Evolutionary conservation across 176 grass and related monocot genomes (phyloP).

Genomic region (Pontederia paniculata): DNA sequence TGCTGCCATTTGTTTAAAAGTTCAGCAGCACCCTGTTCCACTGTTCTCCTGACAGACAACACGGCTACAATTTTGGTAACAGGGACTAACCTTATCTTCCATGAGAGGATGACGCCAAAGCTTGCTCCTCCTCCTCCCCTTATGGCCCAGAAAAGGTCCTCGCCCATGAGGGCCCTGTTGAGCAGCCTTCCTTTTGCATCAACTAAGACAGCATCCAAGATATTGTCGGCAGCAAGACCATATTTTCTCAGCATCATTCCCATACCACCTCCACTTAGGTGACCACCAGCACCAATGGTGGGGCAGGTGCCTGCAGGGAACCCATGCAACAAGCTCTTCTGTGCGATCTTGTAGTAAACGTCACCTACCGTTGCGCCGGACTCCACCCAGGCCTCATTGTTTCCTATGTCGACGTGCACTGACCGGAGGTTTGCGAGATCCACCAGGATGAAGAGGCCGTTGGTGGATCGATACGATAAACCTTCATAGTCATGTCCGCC

Average conservation of each 20-base stretch:
- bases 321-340: constrained; percentile 15
- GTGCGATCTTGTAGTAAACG: constrained; percentile 42
- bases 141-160: constrained; percentile 58
- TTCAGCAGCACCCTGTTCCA: constrained; percentile 7
- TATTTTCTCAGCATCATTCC: constrained; percentile 42
- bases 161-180: constrained; percentile 34
- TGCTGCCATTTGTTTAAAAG: constrained; percentile 46
- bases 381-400: constrained; percentile 25
- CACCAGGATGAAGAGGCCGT: constrained; percentile 33
- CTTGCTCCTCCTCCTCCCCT: constrained; percentile 58
- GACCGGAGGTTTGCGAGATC: constrained; percentile 33
- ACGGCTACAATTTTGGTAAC: constrained; percentile 35
- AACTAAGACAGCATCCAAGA: constrained; percentile 40
- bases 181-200: constrained; percentile 41
- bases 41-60: constrained; percentile 25
- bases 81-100: constrained; percentile 45
- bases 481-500: constrained; percentile 70
- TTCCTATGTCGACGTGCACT: constrained; percentile 22
- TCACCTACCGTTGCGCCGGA: constrained; percentile 45
- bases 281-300: constrained; percentile 47
- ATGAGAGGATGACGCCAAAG: constrained; percentile 56
- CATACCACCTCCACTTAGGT: constrained; percentile 55
- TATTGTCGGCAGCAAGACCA: constrained; percentile 45
- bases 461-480: constrained; percentile 41
- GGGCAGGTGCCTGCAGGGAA: constrained; percentile 49